These are phyloP conservation scores for Oenanthe sinensis DNA, from an alignment of 129 eudicot species.

Conservation along the genomic window DNA sequence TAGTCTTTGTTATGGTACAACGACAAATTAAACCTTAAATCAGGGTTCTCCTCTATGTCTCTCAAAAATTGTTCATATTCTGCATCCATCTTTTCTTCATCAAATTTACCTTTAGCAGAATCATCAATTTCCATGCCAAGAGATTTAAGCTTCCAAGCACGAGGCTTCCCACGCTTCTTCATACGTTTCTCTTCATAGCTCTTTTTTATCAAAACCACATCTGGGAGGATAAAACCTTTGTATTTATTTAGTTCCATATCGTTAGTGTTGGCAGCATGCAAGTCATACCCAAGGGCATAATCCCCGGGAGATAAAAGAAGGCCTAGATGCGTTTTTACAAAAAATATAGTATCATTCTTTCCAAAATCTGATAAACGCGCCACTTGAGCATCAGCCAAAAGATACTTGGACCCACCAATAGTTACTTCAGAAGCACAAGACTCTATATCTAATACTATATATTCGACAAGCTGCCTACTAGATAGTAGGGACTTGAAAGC, in stretches of 20 bases:
- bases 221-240: conserved; percentile 20
- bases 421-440: conserved; percentile 5
- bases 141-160: conserved; percentile 29
- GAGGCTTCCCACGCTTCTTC: conserved; percentile 13
- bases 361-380: conserved; percentile 12
- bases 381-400: conserved; percentile 13
- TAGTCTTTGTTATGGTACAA: conserved; percentile 8
- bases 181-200: conserved; percentile 11
- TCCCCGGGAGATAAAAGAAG: conserved; percentile 14
- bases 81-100: conserved; percentile 11
- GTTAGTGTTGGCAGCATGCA: conserved; percentile 23
- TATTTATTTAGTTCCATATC: conserved; percentile 24
- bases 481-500: conserved; percentile 12
- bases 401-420: conserved; percentile 9
- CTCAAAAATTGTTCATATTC: conserved; percentile 10
- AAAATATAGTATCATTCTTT: conserved; percentile 8
- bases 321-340: conserved; percentile 6
- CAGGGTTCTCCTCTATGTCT: conserved; percentile 14
- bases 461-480: conserved; percentile 8
- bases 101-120: conserved; percentile 2
- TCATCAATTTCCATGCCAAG: conserved; percentile 28
- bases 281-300: conserved; percentile 13
- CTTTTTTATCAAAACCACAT: conserved; percentile 11
- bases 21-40: conserved; percentile 9
- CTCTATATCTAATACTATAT: conserved; percentile 11